Evolutionary conservation across 148 eudicot genomes (phyloP).

Genomic region (Camellia japonica): DNA sequence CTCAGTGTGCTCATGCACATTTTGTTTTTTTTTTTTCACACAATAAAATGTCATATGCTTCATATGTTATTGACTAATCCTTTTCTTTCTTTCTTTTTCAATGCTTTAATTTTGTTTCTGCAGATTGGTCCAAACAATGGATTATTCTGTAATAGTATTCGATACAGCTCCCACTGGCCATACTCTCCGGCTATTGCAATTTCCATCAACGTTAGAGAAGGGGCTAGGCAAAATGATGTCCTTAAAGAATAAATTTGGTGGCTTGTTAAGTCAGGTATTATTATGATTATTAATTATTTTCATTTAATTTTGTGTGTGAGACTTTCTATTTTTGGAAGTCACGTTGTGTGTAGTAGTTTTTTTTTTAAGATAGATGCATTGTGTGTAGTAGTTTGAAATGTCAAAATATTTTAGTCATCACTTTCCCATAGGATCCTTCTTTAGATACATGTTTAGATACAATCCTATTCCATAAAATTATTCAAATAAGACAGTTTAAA

Average conservation of each 20-base stretch:
- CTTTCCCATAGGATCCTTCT: neutral
- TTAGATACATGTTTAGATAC: too few relatives aligned
- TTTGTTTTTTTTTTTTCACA: too few relatives aligned
- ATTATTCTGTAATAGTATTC: conserved; percentile 92
- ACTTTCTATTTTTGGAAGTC: neutral
- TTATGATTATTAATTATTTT: neutral
- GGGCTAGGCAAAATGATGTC: conserved; percentile 86
- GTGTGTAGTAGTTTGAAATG: neutral
- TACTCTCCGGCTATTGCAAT: conserved; percentile 92
- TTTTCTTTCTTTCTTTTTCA: neutral
- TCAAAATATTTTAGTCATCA: neutral
- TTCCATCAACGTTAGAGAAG: conserved; percentile 93
- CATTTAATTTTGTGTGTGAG: neutral
- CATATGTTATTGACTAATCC: neutral
- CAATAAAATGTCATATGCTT: neutral
- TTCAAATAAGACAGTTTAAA: too few relatives aligned
- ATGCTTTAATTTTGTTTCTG: conserved; percentile 22
- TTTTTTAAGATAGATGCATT: too few relatives aligned
- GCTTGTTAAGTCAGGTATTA: conserved; percentile 81
- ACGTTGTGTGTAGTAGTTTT: neutral
- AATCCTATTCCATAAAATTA: too few relatives aligned
- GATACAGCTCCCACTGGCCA: conserved; percentile 99
- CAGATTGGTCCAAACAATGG: conserved; percentile 98
- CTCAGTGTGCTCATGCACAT: too few relatives aligned
- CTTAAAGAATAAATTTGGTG: conserved; percentile 91